Base-by-base conservation (phyloP, 305 asterid species). In the Stenogyne calaminthoides region DNA sequence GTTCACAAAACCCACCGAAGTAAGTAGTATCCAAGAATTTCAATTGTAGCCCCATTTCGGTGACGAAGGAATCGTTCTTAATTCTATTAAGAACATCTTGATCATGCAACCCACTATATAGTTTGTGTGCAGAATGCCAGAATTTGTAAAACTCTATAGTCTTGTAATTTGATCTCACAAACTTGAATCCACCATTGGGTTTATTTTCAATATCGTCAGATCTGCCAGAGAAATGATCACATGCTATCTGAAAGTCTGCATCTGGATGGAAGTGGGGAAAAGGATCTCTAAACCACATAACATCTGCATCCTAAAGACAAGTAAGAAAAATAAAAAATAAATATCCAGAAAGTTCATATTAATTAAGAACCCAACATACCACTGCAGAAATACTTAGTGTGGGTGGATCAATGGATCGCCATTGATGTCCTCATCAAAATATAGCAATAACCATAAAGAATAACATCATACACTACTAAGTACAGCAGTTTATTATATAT, bases 211-310 rank as follows among this genome's bases (percentile, higher is more conserved):
- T 29, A 67, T 78, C 87, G 57, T 81, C 78, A 20, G 87, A 75
- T 29, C 37, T 47, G 60, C 89, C 89, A 22, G 76, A 78, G 82
- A 82, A 85, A 71, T 76, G 84, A 74, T 85, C 85, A 16, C 87
- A 83, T 34, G 87, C 89, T 64, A 85, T 82, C 78, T 85, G 89
- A 69, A 85, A 82, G 71, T 85, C 87, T 22, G 84, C 78, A 34
- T 83, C 81, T 16, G 82, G 78, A 51, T 80, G 69, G 61, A 85
- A 85, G 65, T 85, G 84, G 42, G 89, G 84, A 69, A 85, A 85
- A 25, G 89, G 89, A 70, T 85, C 81, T 66, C 89, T 80, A 76
- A 85, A 85, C 89, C 89, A 85, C 89, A 85, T 80, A 25, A 85
- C 60, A 69, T 85, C 89, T 37, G 87, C 87, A 76, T 82, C 89